Percentiles rank a stretch among this genome's conserved stretches.
These are phyloP conservation scores for Oryza meridionalis DNA, from an alignment of 176 grass and related monocot species.

Conservation along the genomic window DNA sequence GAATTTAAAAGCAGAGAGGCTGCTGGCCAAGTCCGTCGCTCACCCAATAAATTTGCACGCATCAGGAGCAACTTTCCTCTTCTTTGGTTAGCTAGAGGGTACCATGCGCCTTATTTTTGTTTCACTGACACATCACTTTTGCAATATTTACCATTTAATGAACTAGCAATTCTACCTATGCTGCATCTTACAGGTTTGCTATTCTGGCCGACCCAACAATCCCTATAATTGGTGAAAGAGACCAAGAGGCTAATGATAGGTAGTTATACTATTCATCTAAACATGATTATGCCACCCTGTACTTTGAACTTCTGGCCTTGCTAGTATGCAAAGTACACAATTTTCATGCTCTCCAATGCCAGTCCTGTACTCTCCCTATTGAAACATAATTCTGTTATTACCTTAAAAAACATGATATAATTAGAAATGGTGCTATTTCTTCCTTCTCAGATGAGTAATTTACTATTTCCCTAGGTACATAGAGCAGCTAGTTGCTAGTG, in stretches of 20 bases:
- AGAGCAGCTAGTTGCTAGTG: slow-evolving; percentile 77
- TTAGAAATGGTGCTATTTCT: slow-evolving; percentile 21
- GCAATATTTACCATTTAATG: slow-evolving; percentile 14
- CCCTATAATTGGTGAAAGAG: slow-evolving; percentile 84
- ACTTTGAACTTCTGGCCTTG: slow-evolving; percentile 27
- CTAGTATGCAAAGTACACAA: not conserved
- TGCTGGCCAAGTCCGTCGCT: slow-evolving; percentile 79
- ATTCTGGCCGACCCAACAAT: slow-evolving; percentile 86
- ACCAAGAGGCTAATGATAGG: slow-evolving; percentile 86
- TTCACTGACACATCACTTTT: slow-evolving; percentile 17
- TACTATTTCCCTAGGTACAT: slow-evolving; percentile 61
- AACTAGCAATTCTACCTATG: not conserved
- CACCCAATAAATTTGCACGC: slow-evolving; percentile 80
- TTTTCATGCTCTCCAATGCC: slow-evolving; percentile 4
- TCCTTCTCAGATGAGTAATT: slow-evolving; percentile 3
- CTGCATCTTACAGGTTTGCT: slow-evolving; percentile 59
- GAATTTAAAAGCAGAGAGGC: slow-evolving; percentile 96
- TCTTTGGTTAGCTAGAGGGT: slow-evolving; percentile 94
- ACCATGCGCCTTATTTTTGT: slow-evolving; percentile 43
- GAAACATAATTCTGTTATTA: not conserved
- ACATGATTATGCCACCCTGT: not conserved
- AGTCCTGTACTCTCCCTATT: slow-evolving; percentile 24
- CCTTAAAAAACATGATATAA: not conserved
- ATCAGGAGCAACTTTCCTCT: slow-evolving; percentile 72
- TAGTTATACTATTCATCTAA: slow-evolving; percentile 45